Evolutionary conservation across 768 basidiomycete species (phyloP).

Genomic region (Boletus eberwhitei): DNA sequence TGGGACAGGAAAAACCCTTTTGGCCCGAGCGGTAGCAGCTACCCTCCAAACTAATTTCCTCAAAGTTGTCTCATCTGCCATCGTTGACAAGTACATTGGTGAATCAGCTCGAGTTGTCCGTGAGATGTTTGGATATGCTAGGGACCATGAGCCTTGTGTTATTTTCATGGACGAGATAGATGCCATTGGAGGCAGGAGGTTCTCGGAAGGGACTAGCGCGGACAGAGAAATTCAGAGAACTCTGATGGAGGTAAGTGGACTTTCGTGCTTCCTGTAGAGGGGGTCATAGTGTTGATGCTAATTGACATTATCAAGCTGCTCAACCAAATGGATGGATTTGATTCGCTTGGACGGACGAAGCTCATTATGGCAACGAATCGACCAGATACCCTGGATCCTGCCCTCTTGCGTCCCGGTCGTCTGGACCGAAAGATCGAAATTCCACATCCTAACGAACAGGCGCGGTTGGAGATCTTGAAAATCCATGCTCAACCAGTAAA

Average conservation of each 20-base stretch:
- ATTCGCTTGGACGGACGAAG: constrained; percentile 92
- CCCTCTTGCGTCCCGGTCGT: constrained; percentile 91
- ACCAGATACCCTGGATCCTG: constrained; percentile 96
- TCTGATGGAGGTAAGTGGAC: constrained; percentile 78
- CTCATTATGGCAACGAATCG: constrained; percentile 99
- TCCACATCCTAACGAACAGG: constrained; percentile 95
- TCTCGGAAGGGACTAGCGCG: constrained; percentile 95
- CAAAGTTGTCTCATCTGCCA: constrained; percentile 97
- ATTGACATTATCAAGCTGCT: constrained; percentile 57
- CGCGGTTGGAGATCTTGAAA: constrained; percentile 93
- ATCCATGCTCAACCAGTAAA: constrained; percentile 94
- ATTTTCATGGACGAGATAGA: constrained; percentile 99
- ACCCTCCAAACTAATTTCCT: constrained; percentile 95
- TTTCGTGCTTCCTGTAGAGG: not conserved
- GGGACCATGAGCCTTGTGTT: constrained; percentile 96
- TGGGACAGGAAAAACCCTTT: constrained; percentile 93
- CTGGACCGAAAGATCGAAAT: constrained; percentile 98
- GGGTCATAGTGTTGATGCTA: not conserved
- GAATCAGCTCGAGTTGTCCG: constrained; percentile 94
- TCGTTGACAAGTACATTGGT: constrained; percentile 98
- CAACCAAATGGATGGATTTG: constrained; percentile 99
- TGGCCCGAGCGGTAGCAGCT: constrained; percentile 94
- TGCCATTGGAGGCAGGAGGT: constrained; percentile 89
- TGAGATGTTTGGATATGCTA: constrained; percentile 99
- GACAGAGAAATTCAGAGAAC: constrained; percentile 99